Percentiles rank a stretch among this genome's conserved stretches.
Evolutionary conservation across 352 stramenopile species (phyloP).

Genomic region (Globisporangium rhizosaccharum): DNA sequence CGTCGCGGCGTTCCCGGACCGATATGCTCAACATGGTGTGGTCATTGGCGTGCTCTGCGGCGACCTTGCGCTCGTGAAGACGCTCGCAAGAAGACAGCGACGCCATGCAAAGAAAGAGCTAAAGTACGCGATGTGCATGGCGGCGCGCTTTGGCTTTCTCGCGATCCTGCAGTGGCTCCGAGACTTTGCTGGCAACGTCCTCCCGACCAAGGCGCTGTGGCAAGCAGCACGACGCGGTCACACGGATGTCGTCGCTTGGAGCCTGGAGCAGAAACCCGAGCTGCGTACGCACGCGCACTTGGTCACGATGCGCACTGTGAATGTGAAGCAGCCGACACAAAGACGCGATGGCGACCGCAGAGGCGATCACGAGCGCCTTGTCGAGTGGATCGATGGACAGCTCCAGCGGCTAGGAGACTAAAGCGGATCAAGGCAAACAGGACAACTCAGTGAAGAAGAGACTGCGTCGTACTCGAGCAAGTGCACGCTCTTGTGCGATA

Average conservation of each 20-base stretch:
- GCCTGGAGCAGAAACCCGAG: not conserved
- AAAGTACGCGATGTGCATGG: slow-evolving; percentile 11
- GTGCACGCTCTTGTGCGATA: too few relatives aligned
- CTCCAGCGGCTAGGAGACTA: not conserved
- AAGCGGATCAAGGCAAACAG: not conserved
- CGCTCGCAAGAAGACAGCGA: not conserved
- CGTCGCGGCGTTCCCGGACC: slow-evolving; percentile 1
- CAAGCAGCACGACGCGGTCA: slow-evolving; percentile 2
- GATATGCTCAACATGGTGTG: slow-evolving; percentile 1
- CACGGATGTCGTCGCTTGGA: slow-evolving; percentile 3
- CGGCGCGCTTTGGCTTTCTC: slow-evolving; percentile 5
- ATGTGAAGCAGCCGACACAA: not conserved
- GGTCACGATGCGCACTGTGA: not conserved
- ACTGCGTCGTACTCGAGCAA: too few relatives aligned
- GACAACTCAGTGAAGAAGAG: not conserved
- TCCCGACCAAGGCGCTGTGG: slow-evolving; percentile 7
- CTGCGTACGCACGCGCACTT: slow-evolving; percentile 1
- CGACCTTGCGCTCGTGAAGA: slow-evolving; percentile 1
- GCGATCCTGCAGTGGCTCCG: slow-evolving; percentile 7
- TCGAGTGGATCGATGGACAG: not conserved
- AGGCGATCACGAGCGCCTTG: not conserved
- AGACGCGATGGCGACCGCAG: not conserved
- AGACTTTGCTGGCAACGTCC: not conserved
- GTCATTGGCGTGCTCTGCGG: slow-evolving; percentile 4
- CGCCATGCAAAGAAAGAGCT: slow-evolving; percentile 1